phyloP scores from a whole-genome alignment of 495 filamentous ascomycete genomes.

The Massariosphaeria phaeospora region DNA sequence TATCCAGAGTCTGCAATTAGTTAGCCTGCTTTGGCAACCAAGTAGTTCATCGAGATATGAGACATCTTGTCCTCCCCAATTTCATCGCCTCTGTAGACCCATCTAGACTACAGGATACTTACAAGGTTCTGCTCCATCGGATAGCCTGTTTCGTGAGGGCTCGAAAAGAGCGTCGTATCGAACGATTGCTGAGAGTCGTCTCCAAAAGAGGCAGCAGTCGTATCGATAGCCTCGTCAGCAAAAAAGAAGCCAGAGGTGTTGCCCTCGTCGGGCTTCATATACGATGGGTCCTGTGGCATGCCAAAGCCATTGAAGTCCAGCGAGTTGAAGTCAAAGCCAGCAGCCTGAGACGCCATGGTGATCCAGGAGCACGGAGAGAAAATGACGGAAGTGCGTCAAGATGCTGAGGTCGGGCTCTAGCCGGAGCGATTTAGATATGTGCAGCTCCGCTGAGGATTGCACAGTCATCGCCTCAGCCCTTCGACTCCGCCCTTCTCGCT shows the following conservation, averaged over 20 bases:
- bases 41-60: neutral
- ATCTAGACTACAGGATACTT: constrained; percentile 9
- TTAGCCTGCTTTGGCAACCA: neutral
- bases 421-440: too few species aligned
- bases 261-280: constrained; percentile 21
- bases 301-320: too few species aligned
- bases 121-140: constrained; percentile 19
- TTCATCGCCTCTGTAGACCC: neutral
- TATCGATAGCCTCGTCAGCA: constrained; percentile 26
- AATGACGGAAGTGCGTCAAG: too few species aligned
- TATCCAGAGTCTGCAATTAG: constrained; percentile 17
- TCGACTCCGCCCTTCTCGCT: too few species aligned
- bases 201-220: constrained; percentile 2
- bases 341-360: too few species aligned
- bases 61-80: neutral
- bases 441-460: too few species aligned
- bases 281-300: neutral
- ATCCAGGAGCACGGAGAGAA: too few species aligned
- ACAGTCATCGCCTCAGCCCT: too few species aligned
- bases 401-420: too few species aligned
- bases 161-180: constrained; percentile 4
- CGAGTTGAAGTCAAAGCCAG: too few species aligned
- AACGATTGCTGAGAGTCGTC: constrained; percentile 12
- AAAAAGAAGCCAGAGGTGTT: constrained; percentile 20
- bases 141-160: constrained; percentile 4